These are phyloP conservation scores for Zygosaccharomyces kombuchaensis DNA, from an alignment of 805 yeast species.

Conservation along the genomic window DNA sequence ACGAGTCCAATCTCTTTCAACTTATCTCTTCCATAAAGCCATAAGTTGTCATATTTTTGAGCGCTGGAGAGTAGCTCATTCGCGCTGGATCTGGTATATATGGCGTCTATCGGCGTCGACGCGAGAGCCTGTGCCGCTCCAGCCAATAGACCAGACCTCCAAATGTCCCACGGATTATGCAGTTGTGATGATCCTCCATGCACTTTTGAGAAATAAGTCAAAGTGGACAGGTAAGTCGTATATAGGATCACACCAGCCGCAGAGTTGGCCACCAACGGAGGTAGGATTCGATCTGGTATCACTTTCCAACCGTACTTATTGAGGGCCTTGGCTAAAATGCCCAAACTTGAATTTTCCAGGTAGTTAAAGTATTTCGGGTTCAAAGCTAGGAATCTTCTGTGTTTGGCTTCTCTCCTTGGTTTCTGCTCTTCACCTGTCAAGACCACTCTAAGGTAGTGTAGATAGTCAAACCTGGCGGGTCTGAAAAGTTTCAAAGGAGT, in stretches of 20 bases:
- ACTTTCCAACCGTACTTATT: slow-evolving; percentile 79
- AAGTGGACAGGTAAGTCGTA: slow-evolving; percentile 65
- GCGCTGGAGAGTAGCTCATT: slow-evolving; percentile 63
- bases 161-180: slow-evolving; percentile 46
- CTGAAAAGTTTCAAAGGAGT: slow-evolving; percentile 82
- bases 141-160: slow-evolving; percentile 78
- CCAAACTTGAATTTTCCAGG: slow-evolving; percentile 74
- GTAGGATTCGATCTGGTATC: slow-evolving; percentile 73
- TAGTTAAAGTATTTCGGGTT: slow-evolving; percentile 29
- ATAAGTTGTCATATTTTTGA: slow-evolving; percentile 56
- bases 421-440: slow-evolving; percentile 32
- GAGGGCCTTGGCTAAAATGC: slow-evolving; percentile 65
- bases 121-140: slow-evolving; percentile 85
- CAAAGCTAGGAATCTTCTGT: slow-evolving; percentile 5
- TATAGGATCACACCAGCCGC: slow-evolving; percentile 84
- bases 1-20: slow-evolving; percentile 67
- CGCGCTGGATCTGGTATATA: slow-evolving; percentile 74
- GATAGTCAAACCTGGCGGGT: slow-evolving; percentile 85
- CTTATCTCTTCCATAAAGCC: slow-evolving; percentile 71
- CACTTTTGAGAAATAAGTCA: slow-evolving; percentile 27
- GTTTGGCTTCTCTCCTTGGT: slow-evolving; percentile 1
- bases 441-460: slow-evolving; percentile 59
- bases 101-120: slow-evolving; percentile 92
- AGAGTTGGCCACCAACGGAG: slow-evolving; percentile 85
- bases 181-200: slow-evolving; percentile 24